Percentiles rank a stretch among this genome's conserved stretches.
phyloP scores from a whole-genome alignment of 306 rosid species.

The Prosopis cineraria region DNA sequence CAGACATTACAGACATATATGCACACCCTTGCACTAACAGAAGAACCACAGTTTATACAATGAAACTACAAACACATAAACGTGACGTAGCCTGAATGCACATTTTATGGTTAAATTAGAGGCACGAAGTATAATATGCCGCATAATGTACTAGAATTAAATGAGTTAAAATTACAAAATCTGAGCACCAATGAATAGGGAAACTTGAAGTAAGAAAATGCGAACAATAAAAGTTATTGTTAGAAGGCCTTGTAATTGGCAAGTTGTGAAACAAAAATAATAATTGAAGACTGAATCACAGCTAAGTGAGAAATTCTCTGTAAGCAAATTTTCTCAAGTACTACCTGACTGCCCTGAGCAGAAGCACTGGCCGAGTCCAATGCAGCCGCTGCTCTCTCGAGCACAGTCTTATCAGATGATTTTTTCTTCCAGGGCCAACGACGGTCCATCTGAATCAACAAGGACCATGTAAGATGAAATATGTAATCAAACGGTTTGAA shows the following conservation, averaged over 20 bases:
- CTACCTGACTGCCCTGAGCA: slow-evolving; percentile 59
- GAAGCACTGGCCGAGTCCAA: slow-evolving; percentile 56
- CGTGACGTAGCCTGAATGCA: not conserved
- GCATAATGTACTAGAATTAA: not conserved
- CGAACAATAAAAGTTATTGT: not conserved
- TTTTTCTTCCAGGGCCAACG: slow-evolving; percentile 99
- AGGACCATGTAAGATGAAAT: slow-evolving; percentile 25
- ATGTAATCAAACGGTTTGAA: not conserved
- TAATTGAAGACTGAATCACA: slow-evolving; percentile 7
- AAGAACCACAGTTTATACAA: not conserved
- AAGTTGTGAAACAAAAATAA: slow-evolving; percentile 13
- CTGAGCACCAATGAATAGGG: slow-evolving; percentile 10
- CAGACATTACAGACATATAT: not conserved
- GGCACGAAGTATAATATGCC: not conserved
- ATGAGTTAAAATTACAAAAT: not conserved
- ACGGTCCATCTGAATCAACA: slow-evolving; percentile 67
- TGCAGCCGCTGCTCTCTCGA: slow-evolving; percentile 72
- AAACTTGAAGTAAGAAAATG: slow-evolving; percentile 20
- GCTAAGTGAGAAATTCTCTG: not conserved
- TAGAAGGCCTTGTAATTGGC: not conserved
- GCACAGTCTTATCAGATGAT: slow-evolving; percentile 77
- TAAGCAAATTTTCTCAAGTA: slow-evolving; percentile 8
- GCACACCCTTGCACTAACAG: not conserved
- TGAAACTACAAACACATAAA: not conserved
- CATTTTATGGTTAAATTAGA: not conserved